Evolutionary conservation across 768 basidiomycete species (phyloP), one percentile per base, ranked within the genome.

Genomic region (Termitomyces sp.): DNA sequence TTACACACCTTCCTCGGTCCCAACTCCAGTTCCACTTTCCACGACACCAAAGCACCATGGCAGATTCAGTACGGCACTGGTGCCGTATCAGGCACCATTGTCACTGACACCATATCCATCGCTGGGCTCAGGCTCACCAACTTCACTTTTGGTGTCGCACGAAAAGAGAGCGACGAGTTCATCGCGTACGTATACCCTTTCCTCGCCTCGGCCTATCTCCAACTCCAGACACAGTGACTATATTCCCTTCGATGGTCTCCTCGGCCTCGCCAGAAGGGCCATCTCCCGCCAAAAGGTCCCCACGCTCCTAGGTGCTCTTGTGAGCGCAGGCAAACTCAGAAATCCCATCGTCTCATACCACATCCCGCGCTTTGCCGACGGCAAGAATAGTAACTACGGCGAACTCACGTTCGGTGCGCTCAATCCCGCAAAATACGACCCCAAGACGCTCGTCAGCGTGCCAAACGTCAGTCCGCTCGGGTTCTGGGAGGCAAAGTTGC

Each of bases 331-430:
- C 33, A 69, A 78, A 46, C 81, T 90, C 60, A 63, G 67, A 11
- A 68, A 76, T 3, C 77, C 84, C 1, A 83, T 89, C 62, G 76
- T 79, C 4, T 86, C 86, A n/a, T 88, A 78, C 76, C 87, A 85
- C 68, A 80, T 90, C 52, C 75, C 86, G 0, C 84, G 88, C 55
- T 66, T 85, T 36, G 72, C 55, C 6, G 82, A 85, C 63, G 70
- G 74, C 44, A 68, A 32, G 10, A 3, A 36, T 22, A 49, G 69
- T 50, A 74, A 80, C 55, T 76, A 84, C 54, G 86, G 86, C 22
- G 74, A 86, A 68, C 70, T 88, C 45, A 85, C 86, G 8, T 79
- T 88, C 56, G 87, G 87, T 40, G 85, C 78, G 6, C 73, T 86
- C 51, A 82, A 88, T 65, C 38, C 73, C 10, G 71, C 74, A 48